Evolutionary conservation across 768 basidiomycete genomes (phyloP).

Genomic region (Tephrocybe sp.): DNA sequence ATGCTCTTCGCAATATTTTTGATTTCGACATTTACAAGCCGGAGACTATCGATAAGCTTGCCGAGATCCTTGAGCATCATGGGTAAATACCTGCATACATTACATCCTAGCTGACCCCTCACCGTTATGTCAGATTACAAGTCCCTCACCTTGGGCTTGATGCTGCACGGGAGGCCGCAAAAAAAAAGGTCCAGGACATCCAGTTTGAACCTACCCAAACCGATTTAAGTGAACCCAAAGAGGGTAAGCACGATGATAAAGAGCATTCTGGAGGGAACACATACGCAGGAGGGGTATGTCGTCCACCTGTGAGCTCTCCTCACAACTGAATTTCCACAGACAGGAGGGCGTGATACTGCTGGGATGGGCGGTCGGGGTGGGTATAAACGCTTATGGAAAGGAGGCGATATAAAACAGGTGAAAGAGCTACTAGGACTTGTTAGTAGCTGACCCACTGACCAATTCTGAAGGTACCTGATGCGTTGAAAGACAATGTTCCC

Average conservation of each 20-base stretch:
- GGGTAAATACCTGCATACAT: conserved; percentile 38
- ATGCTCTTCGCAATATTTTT: conserved; percentile 63
- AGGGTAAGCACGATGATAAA: conserved; percentile 62
- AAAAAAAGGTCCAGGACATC: conserved; percentile 55
- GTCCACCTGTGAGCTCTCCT: not conserved
- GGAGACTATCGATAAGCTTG: conserved; percentile 62
- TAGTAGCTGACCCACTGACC: not conserved
- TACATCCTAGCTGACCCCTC: not conserved
- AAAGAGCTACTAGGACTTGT: not conserved
- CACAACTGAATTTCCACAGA: conserved; percentile 32
- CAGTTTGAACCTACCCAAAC: conserved; percentile 58
- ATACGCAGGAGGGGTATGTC: conserved; percentile 63
- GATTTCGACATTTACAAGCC: conserved; percentile 71
- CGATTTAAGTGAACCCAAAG: conserved; percentile 53
- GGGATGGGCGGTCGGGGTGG: conserved; percentile 69
- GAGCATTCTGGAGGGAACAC: conserved; percentile 63
- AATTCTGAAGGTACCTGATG: conserved; percentile 43
- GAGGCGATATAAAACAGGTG: conserved; percentile 65
- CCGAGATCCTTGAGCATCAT: conserved; percentile 57
- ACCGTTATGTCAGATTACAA: conserved; percentile 36
- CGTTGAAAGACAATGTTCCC: conserved; percentile 57
- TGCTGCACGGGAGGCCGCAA: conserved; percentile 53
- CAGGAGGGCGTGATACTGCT: conserved; percentile 65
- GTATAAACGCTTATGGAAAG: conserved; percentile 64
- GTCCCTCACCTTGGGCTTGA: conserved; percentile 57